Conservation (phyloP, 2,329 filamentous ascomycete genomes). For the Aspergillus awamori region DNA sequence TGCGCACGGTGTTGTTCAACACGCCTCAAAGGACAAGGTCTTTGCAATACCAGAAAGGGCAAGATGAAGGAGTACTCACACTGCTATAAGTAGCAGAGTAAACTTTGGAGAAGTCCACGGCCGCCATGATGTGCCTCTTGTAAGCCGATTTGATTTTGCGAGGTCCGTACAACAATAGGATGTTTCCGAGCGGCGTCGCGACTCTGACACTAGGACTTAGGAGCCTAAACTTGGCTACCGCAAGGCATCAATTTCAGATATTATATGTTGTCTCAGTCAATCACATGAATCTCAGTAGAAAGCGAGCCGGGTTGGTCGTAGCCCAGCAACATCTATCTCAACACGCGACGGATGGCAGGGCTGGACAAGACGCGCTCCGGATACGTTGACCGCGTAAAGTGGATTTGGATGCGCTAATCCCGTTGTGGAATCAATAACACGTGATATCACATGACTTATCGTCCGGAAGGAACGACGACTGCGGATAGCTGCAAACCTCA, state of each 20-base stretch:
- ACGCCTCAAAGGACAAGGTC: neutral
- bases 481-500: conserved; percentile 33
- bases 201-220: conserved; percentile 14
- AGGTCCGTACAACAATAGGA: conserved; percentile 26
- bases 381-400: conserved; percentile 42
- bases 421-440: conserved; percentile 22
- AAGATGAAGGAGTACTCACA: conserved; percentile 43
- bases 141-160: conserved; percentile 25
- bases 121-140: conserved; percentile 36
- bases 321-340: conserved; percentile 27
- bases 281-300: conserved; percentile 9
- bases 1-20: neutral
- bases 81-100: conserved; percentile 69
- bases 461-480: conserved; percentile 33
- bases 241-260: conserved; percentile 12
- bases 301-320: conserved; percentile 35
- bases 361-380: conserved; percentile 36
- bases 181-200: conserved; percentile 15
- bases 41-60: neutral
- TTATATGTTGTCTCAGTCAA: neutral
- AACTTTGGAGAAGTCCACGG: conserved; percentile 50
- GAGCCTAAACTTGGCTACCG: conserved; percentile 12
- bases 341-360: conserved; percentile 31
- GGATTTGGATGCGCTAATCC: conserved; percentile 33
- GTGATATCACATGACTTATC: conserved; percentile 30